Evolutionary conservation across 352 stramenopile species (phyloP), one percentile per base, ranked within the genome.

Genomic region (Globisporangium spinosum): DNA sequence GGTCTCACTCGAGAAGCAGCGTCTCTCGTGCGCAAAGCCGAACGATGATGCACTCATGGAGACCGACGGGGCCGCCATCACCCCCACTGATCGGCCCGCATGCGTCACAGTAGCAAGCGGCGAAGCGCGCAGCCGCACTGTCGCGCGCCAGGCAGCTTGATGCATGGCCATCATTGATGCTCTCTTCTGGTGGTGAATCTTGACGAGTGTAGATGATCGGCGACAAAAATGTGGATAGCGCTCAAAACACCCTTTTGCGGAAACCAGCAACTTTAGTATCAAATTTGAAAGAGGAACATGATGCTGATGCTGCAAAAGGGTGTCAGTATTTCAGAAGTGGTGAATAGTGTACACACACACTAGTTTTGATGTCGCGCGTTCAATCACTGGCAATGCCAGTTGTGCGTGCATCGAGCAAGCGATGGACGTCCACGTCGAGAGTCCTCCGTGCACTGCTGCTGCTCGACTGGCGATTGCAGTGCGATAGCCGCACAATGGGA

Each of bases 1-100:
- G 60, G 77, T 62, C 66, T 64, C 27, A 25, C 47, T 64, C 22
- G 56, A 83, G 71, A 80, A 83, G 20, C 65, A 70, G 9, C 78
- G 74, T 40, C 66, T 70, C 27, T 72, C 64, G 12, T 78, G 56
- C 23, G 68, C 61, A 58, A 77, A 76, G 15, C 60, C 47, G 22
- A 66, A 47, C 6, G 40, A 49, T n/a, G 40, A 49, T 9, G 58
- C 38, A 27, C 60, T 29, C 1, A 29, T 45, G 20, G 45, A 29
- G 27, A 17, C 34, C 12, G 8, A 1, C 7, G 17, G 7, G 3
- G 27, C 15, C 9, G 27, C 15, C 6, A 22, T 49, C 40, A n/a
- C n/a, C 15, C n/a, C 15, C 13, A n/a, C 15, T 43, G 54, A 17
- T n/a, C 27, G 27, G 15, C 8, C 27, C 17, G 54, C 54, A 40